Conservation (phyloP, 176 grass and related monocot genomes). For the Leersia perrieri region DNA sequence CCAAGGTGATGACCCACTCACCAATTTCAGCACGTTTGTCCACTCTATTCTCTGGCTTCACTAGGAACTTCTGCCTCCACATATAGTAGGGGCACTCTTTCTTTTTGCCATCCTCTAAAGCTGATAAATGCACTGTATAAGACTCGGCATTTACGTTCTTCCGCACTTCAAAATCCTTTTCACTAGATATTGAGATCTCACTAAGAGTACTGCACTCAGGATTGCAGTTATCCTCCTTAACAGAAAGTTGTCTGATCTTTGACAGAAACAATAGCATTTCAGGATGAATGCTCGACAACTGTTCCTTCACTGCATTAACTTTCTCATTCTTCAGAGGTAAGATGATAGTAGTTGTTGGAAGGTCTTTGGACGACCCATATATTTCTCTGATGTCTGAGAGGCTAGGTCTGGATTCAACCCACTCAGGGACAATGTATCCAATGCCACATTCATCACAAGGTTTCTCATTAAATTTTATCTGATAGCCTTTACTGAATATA, state of each 20-base stretch:
- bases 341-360: constrained; percentile 67
- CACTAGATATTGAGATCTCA: constrained; percentile 62
- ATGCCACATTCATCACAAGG: constrained; percentile 66
- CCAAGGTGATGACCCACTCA: constrained; percentile 71
- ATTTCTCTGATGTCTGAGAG: constrained; percentile 45
- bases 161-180: constrained; percentile 36
- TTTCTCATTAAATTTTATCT: constrained; percentile 70
- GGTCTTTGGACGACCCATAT: constrained; percentile 48
- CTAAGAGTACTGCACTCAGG: constrained; percentile 15
- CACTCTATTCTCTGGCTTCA: constrained; percentile 53
- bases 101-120: constrained; percentile 36
- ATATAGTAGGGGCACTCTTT: constrained; percentile 69
- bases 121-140: constrained; percentile 50
- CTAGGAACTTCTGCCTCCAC: constrained; percentile 82
- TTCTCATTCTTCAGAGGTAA: constrained; percentile 66
- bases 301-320: constrained; percentile 57
- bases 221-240: constrained; percentile 36
- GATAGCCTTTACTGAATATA: constrained; percentile 88
- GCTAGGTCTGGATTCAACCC: constrained; percentile 56
- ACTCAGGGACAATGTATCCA: constrained; percentile 84
- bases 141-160: constrained; percentile 62
- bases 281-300: constrained; percentile 67
- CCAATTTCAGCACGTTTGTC: constrained; percentile 62
- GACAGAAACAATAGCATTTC: constrained; percentile 76
- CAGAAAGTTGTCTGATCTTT: constrained; percentile 60